Evolutionary conservation across 495 filamentous ascomycete genomes (phyloP).

Genomic region (Talaromyces wortmannii): DNA sequence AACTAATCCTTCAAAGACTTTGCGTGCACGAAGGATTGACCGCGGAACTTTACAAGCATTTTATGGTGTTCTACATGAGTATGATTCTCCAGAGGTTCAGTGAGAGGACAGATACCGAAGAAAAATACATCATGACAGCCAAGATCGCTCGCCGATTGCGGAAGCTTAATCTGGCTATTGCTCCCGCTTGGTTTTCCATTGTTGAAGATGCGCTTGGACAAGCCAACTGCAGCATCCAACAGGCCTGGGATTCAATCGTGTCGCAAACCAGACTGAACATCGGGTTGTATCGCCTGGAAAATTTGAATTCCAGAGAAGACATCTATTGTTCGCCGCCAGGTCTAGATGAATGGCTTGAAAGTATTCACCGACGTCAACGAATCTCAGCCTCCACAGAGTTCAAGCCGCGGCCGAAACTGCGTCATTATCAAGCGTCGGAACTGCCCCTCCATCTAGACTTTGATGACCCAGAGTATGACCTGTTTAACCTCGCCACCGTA

Average conservation of each 20-base stretch:
- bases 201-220: conserved; percentile 3
- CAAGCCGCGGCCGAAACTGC: background rate
- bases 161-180: conserved; percentile 27
- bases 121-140: conserved; percentile 9
- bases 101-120: background rate
- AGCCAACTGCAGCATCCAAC: background rate
- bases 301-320: conserved; percentile 7
- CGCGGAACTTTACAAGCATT: conserved; percentile 41
- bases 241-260: background rate
- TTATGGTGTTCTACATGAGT: conserved; percentile 48
- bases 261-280: background rate
- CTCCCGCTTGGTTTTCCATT: conserved; percentile 8
- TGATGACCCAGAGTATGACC: conserved; percentile 3
- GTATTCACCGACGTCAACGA: background rate
- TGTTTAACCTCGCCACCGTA: conserved; percentile 11
- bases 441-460: conserved; percentile 2
- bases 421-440: background rate
- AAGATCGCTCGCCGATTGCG: conserved; percentile 41
- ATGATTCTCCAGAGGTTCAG: conserved; percentile 25
- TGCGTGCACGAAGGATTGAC: background rate
- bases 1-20: conserved; percentile 15
- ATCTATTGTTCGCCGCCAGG: conserved; percentile 4
- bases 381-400: background rate
- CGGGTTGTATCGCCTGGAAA: background rate
- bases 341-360: conserved; percentile 28